Evolutionary conservation across 1,284 basidiomycete species (phyloP).

Genomic region (Ganoderma leucocontextum): DNA sequence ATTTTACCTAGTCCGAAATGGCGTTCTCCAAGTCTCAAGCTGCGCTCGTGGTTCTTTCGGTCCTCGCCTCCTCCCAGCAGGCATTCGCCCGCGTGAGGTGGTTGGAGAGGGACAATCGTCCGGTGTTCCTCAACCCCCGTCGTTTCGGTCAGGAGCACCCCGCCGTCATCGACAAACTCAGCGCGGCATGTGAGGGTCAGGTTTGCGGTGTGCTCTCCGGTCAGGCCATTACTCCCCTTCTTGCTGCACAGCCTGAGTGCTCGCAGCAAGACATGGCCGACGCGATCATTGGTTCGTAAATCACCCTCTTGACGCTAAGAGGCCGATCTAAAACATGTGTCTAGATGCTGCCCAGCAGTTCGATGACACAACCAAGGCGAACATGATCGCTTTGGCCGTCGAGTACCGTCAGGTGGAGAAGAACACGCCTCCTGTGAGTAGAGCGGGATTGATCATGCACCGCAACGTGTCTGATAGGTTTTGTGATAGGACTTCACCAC

Average conservation of each 20-base stretch:
- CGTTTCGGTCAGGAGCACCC: constrained; percentile 64
- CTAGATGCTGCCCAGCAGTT: constrained; percentile 62
- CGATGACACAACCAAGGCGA: constrained; percentile 56
- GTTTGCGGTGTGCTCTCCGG: constrained; percentile 62
- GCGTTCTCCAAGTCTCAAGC: constrained; percentile 57
- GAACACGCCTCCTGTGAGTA: constrained; percentile 66
- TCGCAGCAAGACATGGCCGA: constrained; percentile 70
- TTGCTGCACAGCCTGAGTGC: constrained; percentile 63
- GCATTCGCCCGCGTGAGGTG: constrained; percentile 53
- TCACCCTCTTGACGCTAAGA: background rate
- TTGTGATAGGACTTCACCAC: constrained; percentile 57
- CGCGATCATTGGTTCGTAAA: constrained; percentile 59
- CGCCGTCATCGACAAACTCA: constrained; percentile 54
- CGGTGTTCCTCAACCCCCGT: constrained; percentile 57
- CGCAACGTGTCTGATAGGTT: background rate
- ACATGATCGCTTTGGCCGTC: constrained; percentile 62
- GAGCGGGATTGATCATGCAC: background rate
- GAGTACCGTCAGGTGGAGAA: constrained; percentile 68
- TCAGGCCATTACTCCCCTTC: constrained; percentile 55
- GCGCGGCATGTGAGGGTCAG: constrained; percentile 55
- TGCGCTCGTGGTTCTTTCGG: constrained; percentile 46
- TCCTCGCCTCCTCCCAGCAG: constrained; percentile 51
- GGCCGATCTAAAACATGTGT: constrained; percentile 9
- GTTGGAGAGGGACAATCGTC: constrained; percentile 56
- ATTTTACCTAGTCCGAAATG: constrained; percentile 37